Conservation (phyloP, 176 grass and related monocot species). For the Rhipidocladum racemiflorum region DNA sequence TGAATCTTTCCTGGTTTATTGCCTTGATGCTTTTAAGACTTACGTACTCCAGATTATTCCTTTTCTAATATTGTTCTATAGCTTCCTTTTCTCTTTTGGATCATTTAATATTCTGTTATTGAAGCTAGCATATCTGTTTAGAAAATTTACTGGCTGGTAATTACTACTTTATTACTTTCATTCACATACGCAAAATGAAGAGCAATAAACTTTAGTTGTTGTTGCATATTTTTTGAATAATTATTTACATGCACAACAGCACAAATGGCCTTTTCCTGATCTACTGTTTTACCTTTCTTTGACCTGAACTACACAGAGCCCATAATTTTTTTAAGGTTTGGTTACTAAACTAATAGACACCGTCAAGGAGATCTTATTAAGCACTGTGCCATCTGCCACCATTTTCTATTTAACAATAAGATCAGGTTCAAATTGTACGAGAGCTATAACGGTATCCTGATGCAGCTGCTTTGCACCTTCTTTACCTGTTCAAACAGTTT, state of each 20-base stretch:
- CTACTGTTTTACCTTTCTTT: neutral
- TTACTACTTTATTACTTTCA: neutral
- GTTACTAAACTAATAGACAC: neutral
- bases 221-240: neutral
- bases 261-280: neutral
- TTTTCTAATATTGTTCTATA: conserved; percentile 1
- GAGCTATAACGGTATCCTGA: neutral
- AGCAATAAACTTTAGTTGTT: neutral
- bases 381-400: neutral
- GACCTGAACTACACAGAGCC: neutral
- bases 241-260: neutral
- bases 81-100: neutral
- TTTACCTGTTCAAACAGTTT: neutral
- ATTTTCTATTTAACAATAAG: neutral
- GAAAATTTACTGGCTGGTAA: conserved; percentile 4
- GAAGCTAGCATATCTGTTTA: neutral
- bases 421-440: neutral
- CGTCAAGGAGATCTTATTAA: neutral
- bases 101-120: conserved; percentile 5
- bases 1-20: conserved; percentile 17
- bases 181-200: neutral
- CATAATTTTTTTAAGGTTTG: neutral
- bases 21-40: conserved; percentile 3
- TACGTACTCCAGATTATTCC: neutral
- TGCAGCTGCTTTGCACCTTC: neutral